Evolutionary conservation across 441 rosid species (phyloP).

Genomic region (Bruguiera hainesii): DNA sequence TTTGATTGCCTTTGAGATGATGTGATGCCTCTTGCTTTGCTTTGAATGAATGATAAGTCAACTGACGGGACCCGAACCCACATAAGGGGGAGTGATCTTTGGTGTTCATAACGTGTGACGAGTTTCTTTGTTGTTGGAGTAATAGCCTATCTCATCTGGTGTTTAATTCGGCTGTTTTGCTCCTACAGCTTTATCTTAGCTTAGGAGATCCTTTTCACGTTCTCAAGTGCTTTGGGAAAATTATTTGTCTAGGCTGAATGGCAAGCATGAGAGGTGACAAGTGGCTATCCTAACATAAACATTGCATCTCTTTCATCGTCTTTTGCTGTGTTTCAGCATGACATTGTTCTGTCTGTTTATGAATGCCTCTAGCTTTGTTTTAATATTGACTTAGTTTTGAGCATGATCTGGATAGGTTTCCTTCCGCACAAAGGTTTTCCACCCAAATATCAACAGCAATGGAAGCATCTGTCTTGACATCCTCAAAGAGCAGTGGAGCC

Average conservation of each 20-base stretch:
- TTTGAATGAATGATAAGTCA: no score
- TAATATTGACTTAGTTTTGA: neutral
- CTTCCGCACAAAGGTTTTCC: constrained; percentile 79
- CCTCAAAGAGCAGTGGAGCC: constrained; percentile 86
- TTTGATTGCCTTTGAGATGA: no score
- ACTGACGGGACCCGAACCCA: no score
- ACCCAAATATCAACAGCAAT: constrained; percentile 82
- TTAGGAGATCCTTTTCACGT: no score
- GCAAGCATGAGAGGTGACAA: no score
- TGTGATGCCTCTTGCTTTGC: no score
- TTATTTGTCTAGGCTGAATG: neutral
- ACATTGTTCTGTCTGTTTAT: neutral
- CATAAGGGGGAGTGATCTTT: no score
- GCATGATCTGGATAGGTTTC: constrained; percentile 45
- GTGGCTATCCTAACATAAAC: neutral
- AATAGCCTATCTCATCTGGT: no score
- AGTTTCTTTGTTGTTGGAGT: no score
- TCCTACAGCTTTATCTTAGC: no score
- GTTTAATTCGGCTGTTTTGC: no score
- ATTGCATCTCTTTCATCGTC: neutral
- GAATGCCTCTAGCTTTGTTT: neutral
- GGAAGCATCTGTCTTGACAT: constrained; percentile 91
- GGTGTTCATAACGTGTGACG: no score
- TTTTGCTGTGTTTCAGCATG: neutral
- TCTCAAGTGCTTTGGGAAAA: neutral